phyloP scores from a whole-genome alignment of 768 basidiomycete genomes.

The Pisolithus tinctorius region DNA sequence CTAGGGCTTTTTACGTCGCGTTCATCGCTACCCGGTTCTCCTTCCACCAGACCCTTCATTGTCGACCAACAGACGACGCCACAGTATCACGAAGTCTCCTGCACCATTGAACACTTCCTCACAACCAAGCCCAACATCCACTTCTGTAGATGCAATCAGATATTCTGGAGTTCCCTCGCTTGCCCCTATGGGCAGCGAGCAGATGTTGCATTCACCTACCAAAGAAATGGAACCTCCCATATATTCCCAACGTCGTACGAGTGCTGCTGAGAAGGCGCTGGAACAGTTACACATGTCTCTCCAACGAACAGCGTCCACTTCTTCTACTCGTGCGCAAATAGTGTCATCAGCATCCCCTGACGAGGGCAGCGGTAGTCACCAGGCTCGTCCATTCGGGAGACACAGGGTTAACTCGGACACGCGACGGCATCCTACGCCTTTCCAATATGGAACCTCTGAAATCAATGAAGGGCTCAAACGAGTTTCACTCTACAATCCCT shows the following conservation, averaged over 20 bases:
- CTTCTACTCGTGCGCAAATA: slow-evolving; percentile 10
- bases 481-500: slow-evolving; percentile 16
- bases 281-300: slow-evolving; percentile 57
- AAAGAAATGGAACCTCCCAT: slow-evolving; percentile 29
- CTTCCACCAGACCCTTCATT: slow-evolving; percentile 34
- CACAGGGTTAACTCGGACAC: slow-evolving; percentile 24
- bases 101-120: slow-evolving; percentile 4
- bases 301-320: slow-evolving; percentile 33
- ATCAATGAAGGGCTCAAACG: slow-evolving; percentile 15
- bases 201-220: slow-evolving; percentile 19
- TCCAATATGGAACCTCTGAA: slow-evolving; percentile 8
- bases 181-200: slow-evolving; percentile 13
- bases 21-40: slow-evolving; percentile 89
- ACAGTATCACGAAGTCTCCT: slow-evolving; percentile 22
- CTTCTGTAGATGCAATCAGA: slow-evolving; percentile 9
- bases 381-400: slow-evolving; percentile 15
- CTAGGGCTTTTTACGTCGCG: slow-evolving; percentile 85
- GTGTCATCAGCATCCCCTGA: slow-evolving; percentile 13
- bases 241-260: slow-evolving; percentile 40
- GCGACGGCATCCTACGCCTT: slow-evolving; percentile 16
- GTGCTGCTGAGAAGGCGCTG: slow-evolving; percentile 63
- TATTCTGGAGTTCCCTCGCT: slow-evolving; percentile 17
- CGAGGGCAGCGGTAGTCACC: slow-evolving; percentile 6
- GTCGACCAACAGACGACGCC: slow-evolving; percentile 20
- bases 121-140: slow-evolving; percentile 5